Evolutionary conservation across 805 yeast genomes (phyloP), one percentile per base, ranked within the genome.

Genomic region (Komagataella populi): DNA sequence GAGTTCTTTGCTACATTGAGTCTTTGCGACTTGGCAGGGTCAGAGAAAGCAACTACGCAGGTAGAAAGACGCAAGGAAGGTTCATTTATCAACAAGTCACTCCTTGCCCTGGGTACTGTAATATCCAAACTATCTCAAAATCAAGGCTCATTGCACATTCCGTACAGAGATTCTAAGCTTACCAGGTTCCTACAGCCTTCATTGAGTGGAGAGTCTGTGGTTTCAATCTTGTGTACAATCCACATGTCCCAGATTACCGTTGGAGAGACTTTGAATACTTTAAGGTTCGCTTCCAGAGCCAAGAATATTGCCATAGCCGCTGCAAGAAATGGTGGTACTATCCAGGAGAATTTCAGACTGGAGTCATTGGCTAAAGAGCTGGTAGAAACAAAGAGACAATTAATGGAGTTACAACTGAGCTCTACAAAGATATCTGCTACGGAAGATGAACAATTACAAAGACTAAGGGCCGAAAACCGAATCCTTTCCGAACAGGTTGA

Each of bases 11-110:
- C 89, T 43, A 81, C 88, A 0, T 76, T 91, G 36, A 87, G 91
- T 39, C 72, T 91, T 52, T 91, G 98, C 70, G 99, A 91, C 67
- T 74, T 91, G 60, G 99, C 99, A 0, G 99, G 99, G 24, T 85
- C 96, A n/a, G 99, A 91, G 66, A 76, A 85, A 50, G 96, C 95
- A 0, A 79, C 83, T 2, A 72, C 86, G 0, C 82, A 83, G 59
- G 66, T 71, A 1, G 96, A 87, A 61, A 75, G 98, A 59, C 71
- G 97, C 51, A 87, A 89, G 64, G 99, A 91, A 69, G 99, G 98
- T 20, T 78, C 96, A 0, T 93, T 74, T 62, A 91, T 91, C 63
- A 91, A 91, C 70, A 89, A 89, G 63, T 90, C 97, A 0, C 73
- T 91, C 46, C 71, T 91, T 50, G 95, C 98, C 0, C 73, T 91